Evolutionary conservation across 2,329 filamentous ascomycete genomes (phyloP).

Genomic region (Chaetothyriales sp.): DNA sequence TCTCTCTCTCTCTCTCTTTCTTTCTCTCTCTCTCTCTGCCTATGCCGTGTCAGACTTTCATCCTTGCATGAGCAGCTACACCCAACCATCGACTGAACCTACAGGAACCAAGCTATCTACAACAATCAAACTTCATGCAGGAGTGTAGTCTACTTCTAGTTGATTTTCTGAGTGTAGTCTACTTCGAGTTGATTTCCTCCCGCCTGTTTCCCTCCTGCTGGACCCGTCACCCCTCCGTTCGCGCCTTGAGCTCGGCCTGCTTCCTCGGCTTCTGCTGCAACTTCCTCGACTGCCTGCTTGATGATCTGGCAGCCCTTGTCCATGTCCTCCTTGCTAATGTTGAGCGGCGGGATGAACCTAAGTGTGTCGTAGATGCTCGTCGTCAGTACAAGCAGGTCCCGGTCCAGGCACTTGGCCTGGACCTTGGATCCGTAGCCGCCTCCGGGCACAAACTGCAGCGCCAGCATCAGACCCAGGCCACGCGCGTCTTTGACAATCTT

Average conservation of each 20-base stretch:
- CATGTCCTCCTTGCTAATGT: constrained; percentile 28
- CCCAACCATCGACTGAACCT: background rate
- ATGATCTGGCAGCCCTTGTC: constrained; percentile 25
- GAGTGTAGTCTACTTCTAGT: background rate
- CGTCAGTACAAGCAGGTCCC: constrained; percentile 27
- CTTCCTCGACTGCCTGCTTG: constrained; percentile 25
- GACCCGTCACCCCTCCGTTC: background rate
- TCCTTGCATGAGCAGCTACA: too few species aligned
- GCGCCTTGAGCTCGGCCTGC: background rate
- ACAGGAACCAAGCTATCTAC: too few species aligned
- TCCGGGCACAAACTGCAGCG: constrained; percentile 25
- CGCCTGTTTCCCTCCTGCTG: background rate
- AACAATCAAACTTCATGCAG: background rate
- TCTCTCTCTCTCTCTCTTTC: too few species aligned
- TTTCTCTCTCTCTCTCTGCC: too few species aligned
- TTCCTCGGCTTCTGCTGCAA: constrained; percentile 17
- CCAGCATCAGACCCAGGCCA: constrained; percentile 28
- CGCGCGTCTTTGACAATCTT: constrained; percentile 26
- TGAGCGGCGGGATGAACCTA: constrained; percentile 28
- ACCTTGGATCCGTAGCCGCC: constrained; percentile 26
- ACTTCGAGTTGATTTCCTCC: background rate
- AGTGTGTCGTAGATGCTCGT: constrained; percentile 30
- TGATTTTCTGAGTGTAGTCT: background rate
- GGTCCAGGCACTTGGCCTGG: constrained; percentile 28
- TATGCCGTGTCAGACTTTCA: too few species aligned